These are phyloP conservation scores for Sclerotinia minor DNA, from an alignment of 2,329 filamentous ascomycete genomes.

Conservation along the genomic window DNA sequence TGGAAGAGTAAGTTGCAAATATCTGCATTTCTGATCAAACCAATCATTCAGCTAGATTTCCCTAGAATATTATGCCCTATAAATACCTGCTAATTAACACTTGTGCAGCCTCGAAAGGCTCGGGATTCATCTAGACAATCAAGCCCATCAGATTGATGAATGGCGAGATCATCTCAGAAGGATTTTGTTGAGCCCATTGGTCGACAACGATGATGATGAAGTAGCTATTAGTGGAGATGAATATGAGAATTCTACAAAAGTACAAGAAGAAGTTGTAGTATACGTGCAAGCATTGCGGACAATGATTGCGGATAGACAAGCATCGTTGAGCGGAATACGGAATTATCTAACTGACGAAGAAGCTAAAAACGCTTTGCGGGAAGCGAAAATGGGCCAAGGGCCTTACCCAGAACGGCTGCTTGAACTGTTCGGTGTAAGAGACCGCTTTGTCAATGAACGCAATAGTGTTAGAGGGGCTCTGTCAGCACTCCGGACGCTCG, in stretches of 20 bases:
- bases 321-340: slow-evolving; percentile 72
- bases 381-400: slow-evolving; percentile 64
- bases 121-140: slow-evolving; percentile 65
- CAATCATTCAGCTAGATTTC: neutral
- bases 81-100: neutral
- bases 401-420: slow-evolving; percentile 67
- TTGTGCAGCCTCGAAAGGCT: slow-evolving; percentile 69
- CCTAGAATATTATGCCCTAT: neutral
- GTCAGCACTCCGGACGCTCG: slow-evolving; percentile 65
- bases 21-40: neutral
- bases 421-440: slow-evolving; percentile 52
- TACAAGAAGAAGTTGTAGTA: slow-evolving; percentile 85
- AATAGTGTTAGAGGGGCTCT: slow-evolving; percentile 70
- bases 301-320: slow-evolving; percentile 74
- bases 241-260: slow-evolving; percentile 81
- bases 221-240: slow-evolving; percentile 83
- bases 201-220: slow-evolving; percentile 82
- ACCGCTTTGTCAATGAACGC: slow-evolving; percentile 51
- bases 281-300: slow-evolving; percentile 79
- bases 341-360: slow-evolving; percentile 77
- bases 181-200: slow-evolving; percentile 70
- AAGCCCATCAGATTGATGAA: slow-evolving; percentile 68
- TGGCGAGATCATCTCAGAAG: slow-evolving; percentile 75
- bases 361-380: slow-evolving; percentile 53
- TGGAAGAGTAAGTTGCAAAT: slow-evolving; percentile 8